These are phyloP conservation scores for Batkoa obscura DNA, from an alignment of 371 early-diverging fungal species.

Conservation along the genomic window DNA sequence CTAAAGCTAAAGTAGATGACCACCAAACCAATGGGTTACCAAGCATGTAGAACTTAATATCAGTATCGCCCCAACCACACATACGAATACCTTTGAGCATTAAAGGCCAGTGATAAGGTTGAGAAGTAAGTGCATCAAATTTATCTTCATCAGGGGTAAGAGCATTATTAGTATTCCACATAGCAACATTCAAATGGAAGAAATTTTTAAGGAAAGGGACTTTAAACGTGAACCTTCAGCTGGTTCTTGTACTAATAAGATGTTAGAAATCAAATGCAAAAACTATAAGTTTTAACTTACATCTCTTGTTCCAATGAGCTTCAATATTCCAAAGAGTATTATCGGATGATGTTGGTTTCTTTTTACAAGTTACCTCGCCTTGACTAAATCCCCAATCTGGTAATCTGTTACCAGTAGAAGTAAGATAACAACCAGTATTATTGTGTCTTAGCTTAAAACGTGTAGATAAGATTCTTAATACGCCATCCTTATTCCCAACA, in stretches of 20 bases:
- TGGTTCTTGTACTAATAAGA: slow-evolving; percentile 19
- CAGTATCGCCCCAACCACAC: slow-evolving; percentile 87
- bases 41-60: slow-evolving; percentile 83
- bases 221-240: slow-evolving; percentile 27
- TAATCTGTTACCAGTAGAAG: slow-evolving; percentile 50
- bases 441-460: slow-evolving; percentile 73
- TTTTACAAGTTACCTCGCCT: slow-evolving; percentile 80
- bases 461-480: slow-evolving; percentile 62
- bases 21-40: slow-evolving; percentile 97
- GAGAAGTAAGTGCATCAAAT: slow-evolving; percentile 72
- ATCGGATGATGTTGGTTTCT: slow-evolving; percentile 12
- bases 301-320: slow-evolving; percentile 53
- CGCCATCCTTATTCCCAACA: slow-evolving; percentile 13
- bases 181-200: slow-evolving; percentile 86
- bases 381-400: slow-evolving; percentile 99
- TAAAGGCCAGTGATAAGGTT: slow-evolving; percentile 91
- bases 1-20: slow-evolving; percentile 48
- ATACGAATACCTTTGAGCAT: slow-evolving; percentile 85
- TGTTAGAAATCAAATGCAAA: background rate
- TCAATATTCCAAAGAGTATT: slow-evolving; percentile 94
- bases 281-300: slow-evolving; percentile 14
- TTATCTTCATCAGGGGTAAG: slow-evolving; percentile 92
- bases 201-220: slow-evolving; percentile 74
- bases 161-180: slow-evolving; percentile 97
- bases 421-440: slow-evolving; percentile 60